Evolutionary conservation across 1,284 basidiomycete species (phyloP).

Genomic region (Porogramme epimiltina): DNA sequence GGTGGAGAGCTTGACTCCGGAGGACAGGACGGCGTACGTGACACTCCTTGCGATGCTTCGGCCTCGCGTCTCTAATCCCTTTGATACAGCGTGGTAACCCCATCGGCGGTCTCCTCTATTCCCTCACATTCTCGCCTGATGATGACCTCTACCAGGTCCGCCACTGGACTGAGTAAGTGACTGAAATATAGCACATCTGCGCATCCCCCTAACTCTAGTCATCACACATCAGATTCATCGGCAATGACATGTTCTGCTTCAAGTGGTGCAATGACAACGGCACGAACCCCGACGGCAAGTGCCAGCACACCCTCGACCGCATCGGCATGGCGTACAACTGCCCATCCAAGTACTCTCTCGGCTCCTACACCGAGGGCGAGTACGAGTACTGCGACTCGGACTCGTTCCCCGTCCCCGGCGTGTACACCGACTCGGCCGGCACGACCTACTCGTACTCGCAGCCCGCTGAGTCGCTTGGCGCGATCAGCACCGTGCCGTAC

Average conservation of each 20-base stretch:
- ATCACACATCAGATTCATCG: conserved; percentile 43
- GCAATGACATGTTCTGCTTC: conserved; percentile 47
- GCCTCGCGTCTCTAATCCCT: too few species aligned
- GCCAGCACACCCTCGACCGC: conserved; percentile 50
- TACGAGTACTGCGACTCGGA: conserved; percentile 58
- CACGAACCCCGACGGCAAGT: conserved; percentile 41
- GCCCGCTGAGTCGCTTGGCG: conserved; percentile 58
- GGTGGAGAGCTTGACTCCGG: conserved; percentile 73
- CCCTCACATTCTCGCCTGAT: conserved; percentile 41
- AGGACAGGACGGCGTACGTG: conserved; percentile 39
- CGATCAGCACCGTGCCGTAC: conserved; percentile 64
- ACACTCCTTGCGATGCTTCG: too few species aligned
- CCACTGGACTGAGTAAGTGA: conserved; percentile 46
- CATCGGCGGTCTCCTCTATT: conserved; percentile 52
- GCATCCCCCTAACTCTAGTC: neutral
- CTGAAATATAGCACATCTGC: neutral
- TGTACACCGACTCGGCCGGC: conserved; percentile 48
- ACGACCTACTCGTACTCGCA: conserved; percentile 54
- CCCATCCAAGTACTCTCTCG: conserved; percentile 27
- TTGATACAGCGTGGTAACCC: conserved; percentile 56
- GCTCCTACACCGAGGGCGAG: conserved; percentile 33
- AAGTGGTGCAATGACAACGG: conserved; percentile 52
- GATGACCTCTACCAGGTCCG: conserved; percentile 40
- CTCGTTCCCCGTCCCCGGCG: conserved; percentile 57
- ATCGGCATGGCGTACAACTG: conserved; percentile 54